phyloP scores from a whole-genome alignment of 768 basidiomycete species.

The Mycena amicta region DNA sequence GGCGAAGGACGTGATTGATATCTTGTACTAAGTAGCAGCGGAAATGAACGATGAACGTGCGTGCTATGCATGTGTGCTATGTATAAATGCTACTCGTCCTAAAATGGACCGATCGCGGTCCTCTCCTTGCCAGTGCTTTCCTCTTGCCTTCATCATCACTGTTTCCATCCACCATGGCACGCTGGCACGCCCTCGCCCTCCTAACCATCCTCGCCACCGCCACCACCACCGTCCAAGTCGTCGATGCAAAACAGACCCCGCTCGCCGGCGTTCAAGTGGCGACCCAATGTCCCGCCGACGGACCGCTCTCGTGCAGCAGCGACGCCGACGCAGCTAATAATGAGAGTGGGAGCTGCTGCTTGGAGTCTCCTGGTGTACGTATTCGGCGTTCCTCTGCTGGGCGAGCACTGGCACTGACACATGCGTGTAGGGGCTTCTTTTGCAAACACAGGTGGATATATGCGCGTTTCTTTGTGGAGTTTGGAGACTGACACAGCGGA shows the following conservation, averaged over 20 bases:
- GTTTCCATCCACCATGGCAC: background rate
- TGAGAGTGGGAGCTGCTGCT: constrained; percentile 25
- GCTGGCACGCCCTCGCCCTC: constrained; percentile 1
- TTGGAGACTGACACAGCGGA: background rate
- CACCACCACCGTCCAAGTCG: background rate
- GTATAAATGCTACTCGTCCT: too few species aligned
- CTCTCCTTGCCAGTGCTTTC: too few species aligned
- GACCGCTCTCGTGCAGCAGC: constrained; percentile 12
- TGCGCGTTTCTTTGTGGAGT: background rate
- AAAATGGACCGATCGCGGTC: too few species aligned
- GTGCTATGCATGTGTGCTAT: too few species aligned
- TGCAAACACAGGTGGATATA: constrained; percentile 24
- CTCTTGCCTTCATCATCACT: background rate
- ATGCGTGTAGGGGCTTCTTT: constrained; percentile 25
- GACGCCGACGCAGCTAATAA: constrained; percentile 16
- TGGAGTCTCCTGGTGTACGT: constrained; percentile 25
- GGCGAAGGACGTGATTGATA: too few species aligned
- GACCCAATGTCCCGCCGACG: constrained; percentile 8
- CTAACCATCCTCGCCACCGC: constrained; percentile 1
- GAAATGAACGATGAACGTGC: constrained; percentile 5
- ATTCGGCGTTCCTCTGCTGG: background rate
- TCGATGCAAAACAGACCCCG: background rate
- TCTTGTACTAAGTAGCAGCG: too few species aligned
- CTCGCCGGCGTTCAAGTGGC: background rate
- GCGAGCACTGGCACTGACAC: background rate